Evolutionary conservation across 805 yeast genomes (phyloP).

Genomic region (Sugiyamaella lignohabitans): DNA sequence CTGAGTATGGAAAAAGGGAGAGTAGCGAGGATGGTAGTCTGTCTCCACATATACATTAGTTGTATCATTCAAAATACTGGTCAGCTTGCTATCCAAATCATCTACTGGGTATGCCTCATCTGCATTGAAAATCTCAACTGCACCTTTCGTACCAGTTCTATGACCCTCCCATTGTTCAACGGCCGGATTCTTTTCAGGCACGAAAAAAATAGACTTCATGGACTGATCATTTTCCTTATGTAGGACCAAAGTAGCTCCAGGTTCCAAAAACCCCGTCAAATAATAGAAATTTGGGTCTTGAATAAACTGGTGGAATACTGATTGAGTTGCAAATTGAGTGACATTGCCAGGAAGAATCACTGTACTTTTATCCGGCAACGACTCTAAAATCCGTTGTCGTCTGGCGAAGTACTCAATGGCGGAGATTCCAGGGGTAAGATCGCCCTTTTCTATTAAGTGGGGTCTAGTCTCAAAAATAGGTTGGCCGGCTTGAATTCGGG

Average conservation of each 20-base stretch:
- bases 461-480: constrained; percentile 84
- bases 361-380: constrained; percentile 55
- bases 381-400: constrained; percentile 50
- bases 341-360: constrained; percentile 71
- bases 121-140: constrained; percentile 77
- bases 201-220: constrained; percentile 66
- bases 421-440: constrained; percentile 80
- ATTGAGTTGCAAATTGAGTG: constrained; percentile 76
- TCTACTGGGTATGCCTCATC: constrained; percentile 58
- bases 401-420: constrained; percentile 77
- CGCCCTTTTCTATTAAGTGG: constrained; percentile 63
- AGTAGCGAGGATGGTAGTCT: constrained; percentile 7
- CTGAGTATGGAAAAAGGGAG: constrained; percentile 10
- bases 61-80: constrained; percentile 3
- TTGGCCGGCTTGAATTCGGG: constrained; percentile 49
- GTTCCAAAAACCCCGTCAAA: constrained; percentile 89
- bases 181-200: constrained; percentile 71
- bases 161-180: constrained; percentile 95
- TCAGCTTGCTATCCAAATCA: constrained; percentile 17
- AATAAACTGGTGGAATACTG: constrained; percentile 87
- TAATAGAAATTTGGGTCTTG: constrained; percentile 87
- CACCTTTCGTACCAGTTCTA: constrained; percentile 82
- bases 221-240: constrained; percentile 33
- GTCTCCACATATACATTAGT: constrained; percentile 8
- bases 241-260: constrained; percentile 59